Conservation (phyloP, 2,329 filamentous ascomycete genomes). For the Trichoderma breve region DNA sequence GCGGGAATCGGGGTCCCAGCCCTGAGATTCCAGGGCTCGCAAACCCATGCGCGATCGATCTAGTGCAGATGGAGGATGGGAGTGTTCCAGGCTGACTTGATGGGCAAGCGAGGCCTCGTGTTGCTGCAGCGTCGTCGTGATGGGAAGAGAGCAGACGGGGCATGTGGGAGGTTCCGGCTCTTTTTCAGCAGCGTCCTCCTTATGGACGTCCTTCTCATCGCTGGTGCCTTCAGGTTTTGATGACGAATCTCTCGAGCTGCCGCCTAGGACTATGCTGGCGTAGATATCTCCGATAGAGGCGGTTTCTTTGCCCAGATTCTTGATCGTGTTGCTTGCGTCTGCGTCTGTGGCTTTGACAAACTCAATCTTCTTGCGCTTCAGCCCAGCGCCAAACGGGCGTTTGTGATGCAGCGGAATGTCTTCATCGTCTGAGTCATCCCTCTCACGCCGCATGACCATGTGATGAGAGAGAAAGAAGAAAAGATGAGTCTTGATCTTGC, state of each 20-base stretch:
- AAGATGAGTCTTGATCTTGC: neutral
- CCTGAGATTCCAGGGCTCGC: constrained; percentile 61
- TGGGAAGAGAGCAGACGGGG: constrained; percentile 37
- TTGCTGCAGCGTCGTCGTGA: constrained; percentile 32
- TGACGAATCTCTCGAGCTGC: constrained; percentile 25
- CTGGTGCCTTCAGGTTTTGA: constrained; percentile 24
- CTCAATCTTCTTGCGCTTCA: constrained; percentile 53
- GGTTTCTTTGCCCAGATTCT: constrained; percentile 27
- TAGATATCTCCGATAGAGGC: constrained; percentile 58
- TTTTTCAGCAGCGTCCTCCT: neutral
- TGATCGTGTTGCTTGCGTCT: constrained; percentile 30
- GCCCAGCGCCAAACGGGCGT: constrained; percentile 54
- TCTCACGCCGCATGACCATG: constrained; percentile 29
- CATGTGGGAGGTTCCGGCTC: constrained; percentile 29
- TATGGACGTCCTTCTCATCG: neutral
- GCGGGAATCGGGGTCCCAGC: constrained; percentile 73
- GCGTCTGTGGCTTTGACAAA: constrained; percentile 56
- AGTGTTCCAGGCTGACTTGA: constrained; percentile 66
- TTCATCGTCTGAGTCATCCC: constrained; percentile 32
- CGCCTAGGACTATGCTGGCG: constrained; percentile 63
- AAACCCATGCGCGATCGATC: constrained; percentile 70
- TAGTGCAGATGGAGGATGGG: constrained; percentile 69
- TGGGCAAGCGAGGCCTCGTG: constrained; percentile 68
- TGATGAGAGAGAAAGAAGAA: neutral
- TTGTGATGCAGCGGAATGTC: constrained; percentile 53